Percentiles rank a stretch among this genome's conserved stretches.
Evolutionary conservation across 2,329 filamentous ascomycete genomes (phyloP).

Genomic region (Orbilia ellipsospora): DNA sequence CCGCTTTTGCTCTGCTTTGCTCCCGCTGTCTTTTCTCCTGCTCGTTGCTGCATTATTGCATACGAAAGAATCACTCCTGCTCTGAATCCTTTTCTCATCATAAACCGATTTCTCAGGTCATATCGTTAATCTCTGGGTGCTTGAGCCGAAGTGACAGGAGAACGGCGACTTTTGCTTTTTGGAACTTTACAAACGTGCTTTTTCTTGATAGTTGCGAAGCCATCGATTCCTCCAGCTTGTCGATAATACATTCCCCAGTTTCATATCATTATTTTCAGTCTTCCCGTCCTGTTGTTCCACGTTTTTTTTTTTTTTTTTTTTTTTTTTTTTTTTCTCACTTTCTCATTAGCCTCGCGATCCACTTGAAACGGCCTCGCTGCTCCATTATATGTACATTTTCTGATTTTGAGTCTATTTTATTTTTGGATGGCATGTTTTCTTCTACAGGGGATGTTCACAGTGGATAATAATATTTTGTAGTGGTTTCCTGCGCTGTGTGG

Average conservation of each 20-base stretch:
- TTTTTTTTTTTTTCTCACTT: conserved; percentile 2
- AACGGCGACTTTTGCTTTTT: conserved; percentile 39
- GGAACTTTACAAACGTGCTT: not conserved
- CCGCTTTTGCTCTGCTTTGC: not conserved
- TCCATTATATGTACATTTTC: too few relatives aligned
- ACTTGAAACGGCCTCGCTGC: conserved; percentile 43
- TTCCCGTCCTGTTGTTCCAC: conserved; percentile 37
- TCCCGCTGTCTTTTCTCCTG: conserved; percentile 12
- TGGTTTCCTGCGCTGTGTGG: not conserved
- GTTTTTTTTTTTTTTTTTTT: conserved; percentile 21
- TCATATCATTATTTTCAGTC: conserved; percentile 15
- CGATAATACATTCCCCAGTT: conserved; percentile 24
- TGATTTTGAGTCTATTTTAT: not conserved
- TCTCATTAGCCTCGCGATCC: conserved; percentile 51
- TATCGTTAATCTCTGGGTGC: conserved; percentile 2
- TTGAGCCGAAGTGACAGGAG: not conserved
- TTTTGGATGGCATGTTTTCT: conserved; percentile 38
- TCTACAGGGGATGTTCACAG: conserved; percentile 2
- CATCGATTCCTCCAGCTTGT: not conserved
- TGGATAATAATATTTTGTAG: conserved; percentile 9
- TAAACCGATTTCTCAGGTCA: not conserved
- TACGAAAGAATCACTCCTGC: not conserved
- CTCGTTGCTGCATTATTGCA: conserved; percentile 4
- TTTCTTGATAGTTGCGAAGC: not conserved
- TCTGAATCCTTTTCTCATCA: not conserved